These are phyloP conservation scores for Middelhovenomyces tepae DNA, from an alignment of 805 yeast genomes.

Conservation along the genomic window DNA sequence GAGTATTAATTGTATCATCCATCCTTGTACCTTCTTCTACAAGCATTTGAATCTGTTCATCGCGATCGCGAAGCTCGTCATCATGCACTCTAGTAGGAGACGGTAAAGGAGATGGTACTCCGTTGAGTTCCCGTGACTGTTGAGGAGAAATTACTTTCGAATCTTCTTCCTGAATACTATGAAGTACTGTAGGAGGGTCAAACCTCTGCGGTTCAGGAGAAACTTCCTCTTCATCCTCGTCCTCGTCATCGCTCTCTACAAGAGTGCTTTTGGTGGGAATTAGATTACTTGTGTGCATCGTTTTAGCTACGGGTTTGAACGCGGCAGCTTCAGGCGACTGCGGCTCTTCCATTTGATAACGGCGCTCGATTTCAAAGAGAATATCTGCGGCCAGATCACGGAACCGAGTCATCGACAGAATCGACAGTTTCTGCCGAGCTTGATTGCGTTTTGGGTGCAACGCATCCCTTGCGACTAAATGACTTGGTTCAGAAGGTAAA, in stretches of 20 bases:
- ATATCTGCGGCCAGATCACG: constrained; percentile 88
- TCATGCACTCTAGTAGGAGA: constrained; percentile 2
- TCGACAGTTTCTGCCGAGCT: constrained; percentile 85
- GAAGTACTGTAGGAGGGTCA: not conserved
- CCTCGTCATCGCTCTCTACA: constrained; percentile 86
- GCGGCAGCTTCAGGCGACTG: not conserved
- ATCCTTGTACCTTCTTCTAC: constrained; percentile 41
- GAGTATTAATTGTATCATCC: constrained; percentile 30
- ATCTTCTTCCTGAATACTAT: constrained; percentile 6
- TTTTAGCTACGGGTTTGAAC: too few relatives aligned
- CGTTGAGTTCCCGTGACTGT: not conserved
- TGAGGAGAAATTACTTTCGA: constrained; percentile 1
- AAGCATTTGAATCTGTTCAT: constrained; percentile 38
- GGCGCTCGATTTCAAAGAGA: constrained; percentile 72
- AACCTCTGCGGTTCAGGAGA: not conserved
- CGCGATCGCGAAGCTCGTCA: constrained; percentile 17
- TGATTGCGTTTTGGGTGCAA: constrained; percentile 94
- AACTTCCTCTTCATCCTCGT: constrained; percentile 24
- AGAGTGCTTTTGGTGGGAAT: constrained; percentile 80
- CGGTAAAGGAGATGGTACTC: constrained; percentile 1
- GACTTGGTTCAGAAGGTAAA: constrained; percentile 32
- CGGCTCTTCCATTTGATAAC: constrained; percentile 35
- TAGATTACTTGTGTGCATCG: constrained; percentile 45
- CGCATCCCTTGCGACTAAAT: constrained; percentile 55
- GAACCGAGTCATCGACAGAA: constrained; percentile 72